Base-by-base conservation (phyloP, 148 eudicot species). In the Arbutus unedo region DNA sequence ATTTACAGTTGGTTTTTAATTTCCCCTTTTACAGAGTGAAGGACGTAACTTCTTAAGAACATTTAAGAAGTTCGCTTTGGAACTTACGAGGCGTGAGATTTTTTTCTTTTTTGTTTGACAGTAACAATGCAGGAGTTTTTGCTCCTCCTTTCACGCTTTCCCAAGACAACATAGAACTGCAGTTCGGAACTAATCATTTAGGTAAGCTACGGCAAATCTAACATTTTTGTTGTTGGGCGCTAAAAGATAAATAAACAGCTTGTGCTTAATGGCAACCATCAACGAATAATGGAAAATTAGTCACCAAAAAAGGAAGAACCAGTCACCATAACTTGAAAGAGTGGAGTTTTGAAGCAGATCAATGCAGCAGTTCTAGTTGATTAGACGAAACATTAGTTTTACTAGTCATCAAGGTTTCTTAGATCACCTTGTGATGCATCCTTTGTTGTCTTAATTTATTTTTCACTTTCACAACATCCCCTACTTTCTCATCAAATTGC, bases 61-160 rank as follows among this genome's bases (percentile, higher is more conserved):
- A 38, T 50, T 48, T 51, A 7, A 68, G 48, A 25, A 51, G 45
- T 57, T 73, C 4, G 6, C 14, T 49, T 73, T 81, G 83, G n/a
- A 81, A 57, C 45, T 70, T 76, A 38, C 59, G 8, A 8, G 38
- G 49, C 31, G 57, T 31, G 31, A 16, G 44, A 45, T 21, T 57
- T 84, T 84, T 23, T 64, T 50, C 79, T 64, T 86, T 38, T 41
- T 64, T 76, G 53, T 77, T 77, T 87, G 73, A 48, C 85, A 95
- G 97, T 82, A 95, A 93, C 87, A 95, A 95, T 91, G 98, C 98
- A 90, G 98, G 98, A 51, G 88, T 93, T 79, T 91, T 95, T 93
- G 95, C 90, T 82, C 85, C 88, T 55, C 97, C 98, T 14, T 93
- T 90, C 87, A 84, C 57, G 82, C 82, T 92, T 81, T 89, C 98